Evolutionary conservation across 1,284 basidiomycete genomes (phyloP).

Genomic region (Termitomyces sp.): DNA sequence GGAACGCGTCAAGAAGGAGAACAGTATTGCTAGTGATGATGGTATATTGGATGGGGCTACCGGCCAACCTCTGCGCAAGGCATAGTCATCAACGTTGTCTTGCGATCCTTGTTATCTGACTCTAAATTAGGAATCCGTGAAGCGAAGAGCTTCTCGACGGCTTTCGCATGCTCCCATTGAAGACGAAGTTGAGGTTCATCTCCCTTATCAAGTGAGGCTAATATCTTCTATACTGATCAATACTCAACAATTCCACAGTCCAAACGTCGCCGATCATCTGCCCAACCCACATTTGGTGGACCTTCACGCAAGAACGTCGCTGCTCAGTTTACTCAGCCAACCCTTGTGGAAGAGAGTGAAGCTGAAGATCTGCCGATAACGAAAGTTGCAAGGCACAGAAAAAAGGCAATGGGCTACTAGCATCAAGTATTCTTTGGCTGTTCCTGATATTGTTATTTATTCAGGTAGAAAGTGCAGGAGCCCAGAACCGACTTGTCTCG

Average conservation of each 20-base stretch:
- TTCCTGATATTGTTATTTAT: constrained; percentile 7
- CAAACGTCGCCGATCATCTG: constrained; percentile 44
- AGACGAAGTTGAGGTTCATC: constrained; percentile 30
- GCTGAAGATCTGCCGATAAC: constrained; percentile 58
- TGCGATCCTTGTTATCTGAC: neutral
- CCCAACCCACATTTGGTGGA: constrained; percentile 60
- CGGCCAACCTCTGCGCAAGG: constrained; percentile 56
- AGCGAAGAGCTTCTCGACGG: constrained; percentile 44
- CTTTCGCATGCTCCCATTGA: constrained; percentile 44
- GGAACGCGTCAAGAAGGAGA: constrained; percentile 60
- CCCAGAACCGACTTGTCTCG: constrained; percentile 49
- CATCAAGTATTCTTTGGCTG: neutral
- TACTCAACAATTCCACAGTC: constrained; percentile 20
- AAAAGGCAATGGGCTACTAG: constrained; percentile 42
- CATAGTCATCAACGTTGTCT: constrained; percentile 21
- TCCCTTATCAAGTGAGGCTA: constrained; percentile 44
- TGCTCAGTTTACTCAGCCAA: constrained; percentile 37
- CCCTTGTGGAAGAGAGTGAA: constrained; percentile 71
- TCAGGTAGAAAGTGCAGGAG: constrained; percentile 44
- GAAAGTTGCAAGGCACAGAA: constrained; percentile 58
- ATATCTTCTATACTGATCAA: constrained; percentile 5
- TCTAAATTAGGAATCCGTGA: constrained; percentile 22
- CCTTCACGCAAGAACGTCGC: constrained; percentile 35
- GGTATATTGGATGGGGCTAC: constrained; percentile 77
- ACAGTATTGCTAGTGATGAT: constrained; percentile 69